Base-by-base conservation (phyloP, 1,139 yeast species). In the Yamadazyma sp. region DNA sequence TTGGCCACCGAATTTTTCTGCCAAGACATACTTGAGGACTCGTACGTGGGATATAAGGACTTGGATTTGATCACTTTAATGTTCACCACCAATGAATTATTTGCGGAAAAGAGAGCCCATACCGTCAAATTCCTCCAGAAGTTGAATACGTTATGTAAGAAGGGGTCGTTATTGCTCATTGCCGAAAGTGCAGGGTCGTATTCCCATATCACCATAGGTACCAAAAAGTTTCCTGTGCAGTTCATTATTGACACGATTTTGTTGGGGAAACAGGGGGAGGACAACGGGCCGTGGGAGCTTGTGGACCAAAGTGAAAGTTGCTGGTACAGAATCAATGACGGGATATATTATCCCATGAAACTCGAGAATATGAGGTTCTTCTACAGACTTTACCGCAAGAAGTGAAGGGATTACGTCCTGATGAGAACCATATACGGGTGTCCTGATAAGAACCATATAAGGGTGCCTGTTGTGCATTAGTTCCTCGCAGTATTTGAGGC, bases 151-250 rank as follows among this genome's bases (percentile, higher is more conserved):
- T 50, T 53, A 40, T 86, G 86, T 56, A 56, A 56, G 29, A 43
- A 59, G 1, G 94, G 89, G 0, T 61, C 87, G 13, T 60, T 76
- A 25, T 61, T 88, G 27, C 66, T 88, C 34, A 78, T 88, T 28
- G 80, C 87, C 1, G 96, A 88, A 53, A 83, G 94, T 62, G 96
- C 96, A 0, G 96, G 96, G 0, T 85, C 95, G 3, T 88, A 82
- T 58, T 86, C 95, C 1, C 83, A 86, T 52, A 84, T 88, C 31
- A 75, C 80, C 1, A 73, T 88, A 26, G 96, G 96, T 1, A 61
- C 78, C 21, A 86, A 82, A 54, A 76, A 68, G 47, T 88, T 88
- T 62, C 96, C 96, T 0, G 83, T 88, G 2, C 90, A 86, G 49
- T 86, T 84, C 50, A 67, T 88, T 34, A 70, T 88, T 7, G 95